These are phyloP conservation scores for Amylocystis lapponica DNA, from an alignment of 768 basidiomycete species.

Conservation along the genomic window DNA sequence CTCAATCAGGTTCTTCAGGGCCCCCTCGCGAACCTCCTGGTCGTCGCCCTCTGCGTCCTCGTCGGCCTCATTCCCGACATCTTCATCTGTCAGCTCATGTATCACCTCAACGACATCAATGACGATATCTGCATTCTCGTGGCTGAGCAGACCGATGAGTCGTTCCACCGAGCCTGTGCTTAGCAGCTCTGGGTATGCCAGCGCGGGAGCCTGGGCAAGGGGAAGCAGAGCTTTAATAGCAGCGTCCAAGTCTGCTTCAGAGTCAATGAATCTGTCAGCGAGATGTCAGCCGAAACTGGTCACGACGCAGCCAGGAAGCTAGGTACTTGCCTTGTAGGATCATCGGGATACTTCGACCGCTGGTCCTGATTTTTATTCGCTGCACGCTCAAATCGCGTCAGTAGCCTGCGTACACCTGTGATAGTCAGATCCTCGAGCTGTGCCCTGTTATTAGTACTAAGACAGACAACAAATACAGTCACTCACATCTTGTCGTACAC, in stretches of 20 bases:
- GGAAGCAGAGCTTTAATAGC: constrained; percentile 86
- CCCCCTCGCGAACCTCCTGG: constrained; percentile 55
- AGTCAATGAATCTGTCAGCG: constrained; percentile 88
- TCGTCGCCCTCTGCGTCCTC: constrained; percentile 57
- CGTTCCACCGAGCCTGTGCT: constrained; percentile 63
- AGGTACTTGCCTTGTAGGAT: constrained; percentile 75
- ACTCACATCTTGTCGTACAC: constrained; percentile 59
- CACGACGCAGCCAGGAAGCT: neutral
- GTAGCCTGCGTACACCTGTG: constrained; percentile 62
- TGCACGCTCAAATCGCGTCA: constrained; percentile 81
- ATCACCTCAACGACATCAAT: constrained; percentile 91
- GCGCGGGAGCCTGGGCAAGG: constrained; percentile 73
- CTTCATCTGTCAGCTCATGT: constrained; percentile 94
- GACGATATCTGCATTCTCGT: constrained; percentile 97
- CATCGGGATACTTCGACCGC: constrained; percentile 89
- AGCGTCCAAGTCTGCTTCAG: constrained; percentile 89
- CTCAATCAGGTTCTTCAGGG: constrained; percentile 70
- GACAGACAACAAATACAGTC: constrained; percentile 2
- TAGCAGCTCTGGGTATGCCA: constrained; percentile 89
- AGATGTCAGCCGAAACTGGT: constrained; percentile 4
- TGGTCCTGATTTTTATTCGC: constrained; percentile 95
- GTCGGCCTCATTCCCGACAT: constrained; percentile 74
- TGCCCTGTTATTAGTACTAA: neutral
- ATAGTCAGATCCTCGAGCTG: constrained; percentile 67
- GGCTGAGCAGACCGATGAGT: constrained; percentile 81